Base-by-base conservation (phyloP, 768 basidiomycete species). In the Rhizopogon vesiculosus region DNA sequence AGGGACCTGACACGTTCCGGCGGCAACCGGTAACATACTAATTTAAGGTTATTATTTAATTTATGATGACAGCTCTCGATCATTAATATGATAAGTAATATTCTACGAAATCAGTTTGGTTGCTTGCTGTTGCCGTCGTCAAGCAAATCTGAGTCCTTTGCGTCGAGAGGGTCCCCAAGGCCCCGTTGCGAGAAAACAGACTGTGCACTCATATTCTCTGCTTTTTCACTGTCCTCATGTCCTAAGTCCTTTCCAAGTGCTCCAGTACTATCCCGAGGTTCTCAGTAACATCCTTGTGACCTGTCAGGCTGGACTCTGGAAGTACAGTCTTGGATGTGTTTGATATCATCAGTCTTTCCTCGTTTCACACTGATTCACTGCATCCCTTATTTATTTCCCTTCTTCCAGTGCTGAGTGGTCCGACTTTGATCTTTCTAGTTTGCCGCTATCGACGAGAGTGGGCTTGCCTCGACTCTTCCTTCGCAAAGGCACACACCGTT, bases 401-500 rank as follows among this genome's bases (percentile, higher is more conserved):
- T 42, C 33, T 39, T 19, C 45, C 45, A 10, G 49, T 33, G 35
- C 42, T 33, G 45, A 6, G 29, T 42, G 31, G 3, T 22, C 42
- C 16, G 45, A 40, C 22, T 18, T 12, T 15, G 31, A 31, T 46
- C 7, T 50, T 18, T 19, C 28, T 54, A 43, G 41, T 16, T 50
- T 15, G n/a, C 38, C 45, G 51, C 39, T 48, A 57, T 60, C 52
- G 33, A 54, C 25, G 40, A 46, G 29, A 33, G 13, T 33, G 53
- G 29, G 41, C 31, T 45, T 54, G 7, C 42, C 45, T 22, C 19
- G 1, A 42, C 28, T 13, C 45, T 48, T 22, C 25, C 48, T 56
- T 60, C 48, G 33, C 52, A 41, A 50, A 61, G 57, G 60, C 54
- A 57, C 53, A 42, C 9, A 41, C 59, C 22, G 44, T 38, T 50